Base-by-base conservation (phyloP, 164 flowering plant genomes). In the Stephania cephalantha region DNA sequence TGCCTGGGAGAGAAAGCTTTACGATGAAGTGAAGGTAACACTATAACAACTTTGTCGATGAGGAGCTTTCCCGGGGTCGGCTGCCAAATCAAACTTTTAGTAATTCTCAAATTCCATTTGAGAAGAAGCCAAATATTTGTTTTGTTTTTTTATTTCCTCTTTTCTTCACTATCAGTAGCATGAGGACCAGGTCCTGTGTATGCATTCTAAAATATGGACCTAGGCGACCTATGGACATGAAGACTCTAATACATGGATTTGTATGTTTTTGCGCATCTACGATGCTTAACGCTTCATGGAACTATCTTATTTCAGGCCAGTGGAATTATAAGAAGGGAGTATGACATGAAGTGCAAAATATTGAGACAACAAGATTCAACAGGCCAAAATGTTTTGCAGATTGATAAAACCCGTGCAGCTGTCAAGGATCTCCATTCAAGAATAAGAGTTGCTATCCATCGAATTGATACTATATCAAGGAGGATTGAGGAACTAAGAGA, bases 1-100 rank as follows among this genome's bases (percentile, higher is more conserved):
- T 85, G 99, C 97, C 68, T 95, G 99, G 99, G 99, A 95, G 83
- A 90, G 91, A 80, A 95, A 93, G 85, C 94, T 95, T 73, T 92
- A 88, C 82, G 99, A 95, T 74, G 99, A 95, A 90, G 93, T 95
- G 71, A 95, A 95, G 99, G 99, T 93, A 88, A 63, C 42, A 35
- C 4, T 35, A 35, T 35, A 35, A 35, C 71, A 13, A 50, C 44
- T 68, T 29, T 42, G 31, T 61, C 25, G 68, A 1, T 44, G 68
- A 1, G 1, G 73, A 25, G 6, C 7, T 11, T 29, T 25, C 68
- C 30, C n/a, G 8, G 7, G 44, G 53, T 20, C 42, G 45, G 13
- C 65, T 50, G 5, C 20, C 22, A 0, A 53, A 69, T 50, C 55
- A 50, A 17, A 58, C 15, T 58, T 58, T 58, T 58, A 58, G 65